Evolutionary conservation across 1,284 basidiomycete genomes (phyloP), one percentile per base, ranked within the genome.

Genomic region (Ceratobasidium sp.): DNA sequence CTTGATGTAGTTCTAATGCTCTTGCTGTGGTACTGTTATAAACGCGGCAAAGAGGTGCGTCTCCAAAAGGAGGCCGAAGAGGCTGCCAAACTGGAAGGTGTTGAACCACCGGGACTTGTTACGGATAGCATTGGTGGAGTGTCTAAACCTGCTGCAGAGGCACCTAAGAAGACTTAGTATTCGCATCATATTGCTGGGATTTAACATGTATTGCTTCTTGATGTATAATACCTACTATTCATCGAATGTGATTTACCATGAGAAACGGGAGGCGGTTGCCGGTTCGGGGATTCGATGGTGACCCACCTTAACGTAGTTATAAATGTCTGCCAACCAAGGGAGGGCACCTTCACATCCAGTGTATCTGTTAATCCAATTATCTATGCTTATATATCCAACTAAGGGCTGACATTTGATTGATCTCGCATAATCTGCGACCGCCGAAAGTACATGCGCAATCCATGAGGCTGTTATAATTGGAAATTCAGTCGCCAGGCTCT

Each of bases 11-110:
- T 69, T 25, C 35, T 69, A 38, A 57, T 69, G 55, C 40, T 69
- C 7, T 42, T 69, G 20, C 27, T 69, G n/a, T 69, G 68, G 68
- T 69, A 69, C 25, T 69, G 68, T 25, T 55, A 69, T 20, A 69
- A 69, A 50, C 68, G 68, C 8, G 68, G 68, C 5, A 40, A 42
- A 5, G 68, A 69, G 34, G 55, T 58, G 4, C 68, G 68, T 13
- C 68, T 69, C 20, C 53, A 38, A n/a, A 35, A 40, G 15, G 68
- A 69, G 50, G 55, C 68, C 13, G 55, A 31, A 5, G 62, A 69
- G 25, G 56, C 43, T 45, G 42, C 52, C 3, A 68, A 56, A 15
- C 42, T 56, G 12, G 53, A 49, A 22, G 53, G 42, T 13, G 49
- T 20, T 8, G 65, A 56, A 6, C 42, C 25, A 10, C 52, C 52